Conservation (phyloP, 352 stramenopile species). For the Pythium scleroteichum region DNA sequence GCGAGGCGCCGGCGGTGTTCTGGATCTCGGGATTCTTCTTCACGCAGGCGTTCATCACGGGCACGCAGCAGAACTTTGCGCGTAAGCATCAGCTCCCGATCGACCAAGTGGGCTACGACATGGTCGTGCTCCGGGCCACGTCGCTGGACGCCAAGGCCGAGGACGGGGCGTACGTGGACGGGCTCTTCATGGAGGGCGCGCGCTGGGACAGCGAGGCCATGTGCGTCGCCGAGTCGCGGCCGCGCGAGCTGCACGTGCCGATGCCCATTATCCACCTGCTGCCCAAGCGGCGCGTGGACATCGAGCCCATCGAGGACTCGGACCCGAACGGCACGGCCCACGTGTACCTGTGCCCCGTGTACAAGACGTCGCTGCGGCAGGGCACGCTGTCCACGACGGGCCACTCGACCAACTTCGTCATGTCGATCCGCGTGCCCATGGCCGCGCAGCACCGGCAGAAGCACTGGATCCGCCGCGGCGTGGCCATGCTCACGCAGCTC, state of each 20-base stretch:
- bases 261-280: conserved; percentile 89
- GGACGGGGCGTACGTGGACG: conserved; percentile 88
- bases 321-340: conserved; percentile 89
- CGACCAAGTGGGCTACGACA: conserved; percentile 90
- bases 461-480: conserved; percentile 94
- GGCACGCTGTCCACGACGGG: conserved; percentile 93
- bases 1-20: conserved; percentile 80
- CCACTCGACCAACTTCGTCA: conserved; percentile 96
- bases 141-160: conserved; percentile 56
- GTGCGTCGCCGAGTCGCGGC: conserved; percentile 81
- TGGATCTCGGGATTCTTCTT: conserved; percentile 96
- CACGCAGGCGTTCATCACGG: conserved; percentile 94
- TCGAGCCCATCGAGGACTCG: conserved; percentile 88
- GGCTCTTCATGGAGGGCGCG: conserved; percentile 91
- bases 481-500: conserved; percentile 93
- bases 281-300: conserved; percentile 77
- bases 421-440: conserved; percentile 93
- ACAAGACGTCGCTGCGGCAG: conserved; percentile 91
- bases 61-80: conserved; percentile 93
- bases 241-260: conserved; percentile 83
- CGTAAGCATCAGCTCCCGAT: conserved; percentile 91
- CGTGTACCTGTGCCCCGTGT: conserved; percentile 91
- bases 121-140: conserved; percentile 66
- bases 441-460: conserved; percentile 85
- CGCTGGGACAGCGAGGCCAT: conserved; percentile 72